Evolutionary conservation across 192 early-diverging fungal genomes (phyloP), one percentile per base, ranked within the genome.

Genomic region (Podila horticola): DNA sequence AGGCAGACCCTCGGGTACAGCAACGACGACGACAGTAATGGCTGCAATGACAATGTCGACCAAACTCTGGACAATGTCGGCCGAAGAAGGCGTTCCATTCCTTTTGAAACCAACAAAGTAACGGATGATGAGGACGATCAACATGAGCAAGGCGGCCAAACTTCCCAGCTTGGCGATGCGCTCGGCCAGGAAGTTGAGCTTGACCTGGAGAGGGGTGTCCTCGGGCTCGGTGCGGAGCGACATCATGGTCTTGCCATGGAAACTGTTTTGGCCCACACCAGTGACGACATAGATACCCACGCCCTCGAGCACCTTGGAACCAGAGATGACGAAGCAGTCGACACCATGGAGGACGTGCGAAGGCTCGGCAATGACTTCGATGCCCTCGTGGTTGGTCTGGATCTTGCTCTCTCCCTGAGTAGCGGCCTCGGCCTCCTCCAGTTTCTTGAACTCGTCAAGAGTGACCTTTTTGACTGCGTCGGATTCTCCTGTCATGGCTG

Each of bases 1-100:
- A 10, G 98, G 98, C 28, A 99, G 90, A 31, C 98, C 98, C 82
- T 99, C 98, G 48, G 98, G 98, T 2, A 99, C 95, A 29, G 98
- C 98, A 11, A 99, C 97, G 20, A 99, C 98, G 17, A 99, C 88
- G 7, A 99, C 85, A 31, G 98, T 98, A 30, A 99, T 91, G 20
- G 95, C 93, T 5, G 94, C 90, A 82, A 99, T 97, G 49, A 98
- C 62, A 60, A 99, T 93, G 71, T 87, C 83, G 70, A 93, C 90
- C 64, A 95, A 79, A 67, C 84, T 86, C 68, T 89, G 72, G n/a
- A 92, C 90, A 28, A 93, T 87, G 3, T 64, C 69, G 15, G 88
- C 85, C 1, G 86, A 82, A 15, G 84, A 63, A 31, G 89, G 89
- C 24, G 55, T 68, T 4, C 71, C 82, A 0, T 74, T 74, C 38